These are phyloP conservation scores for Gonapodya sp. DNA, from an alignment of 192 early-diverging fungal genomes.

Conservation along the genomic window DNA sequence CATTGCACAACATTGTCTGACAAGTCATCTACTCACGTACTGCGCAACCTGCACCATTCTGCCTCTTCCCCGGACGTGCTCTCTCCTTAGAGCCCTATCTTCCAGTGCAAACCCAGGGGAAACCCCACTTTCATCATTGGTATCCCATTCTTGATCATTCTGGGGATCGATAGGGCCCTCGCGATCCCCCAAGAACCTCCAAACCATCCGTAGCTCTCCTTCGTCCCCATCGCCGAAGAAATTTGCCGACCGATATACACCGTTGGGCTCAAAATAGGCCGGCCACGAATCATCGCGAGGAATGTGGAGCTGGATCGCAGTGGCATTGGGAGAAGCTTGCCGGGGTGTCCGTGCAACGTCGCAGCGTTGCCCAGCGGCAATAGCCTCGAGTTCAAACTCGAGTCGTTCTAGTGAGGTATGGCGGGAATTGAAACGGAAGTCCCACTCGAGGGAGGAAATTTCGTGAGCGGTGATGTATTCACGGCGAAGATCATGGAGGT, in stretches of 20 bases:
- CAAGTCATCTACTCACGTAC: background rate
- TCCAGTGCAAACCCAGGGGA: too few species aligned
- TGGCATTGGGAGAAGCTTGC: background rate
- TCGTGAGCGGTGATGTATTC: background rate
- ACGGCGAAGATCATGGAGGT: background rate
- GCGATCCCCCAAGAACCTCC: background rate
- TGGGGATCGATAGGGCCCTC: background rate
- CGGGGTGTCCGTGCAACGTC: too few species aligned
- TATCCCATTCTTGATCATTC: too few species aligned
- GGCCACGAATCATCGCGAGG: background rate
- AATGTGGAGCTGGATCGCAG: background rate
- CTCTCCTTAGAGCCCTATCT: background rate
- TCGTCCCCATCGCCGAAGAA: background rate
- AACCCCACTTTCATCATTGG: too few species aligned
- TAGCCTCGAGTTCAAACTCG: background rate
- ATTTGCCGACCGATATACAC: background rate
- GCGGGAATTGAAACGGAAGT: background rate
- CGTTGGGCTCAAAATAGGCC: background rate
- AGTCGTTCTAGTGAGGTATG: background rate
- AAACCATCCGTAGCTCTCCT: background rate
- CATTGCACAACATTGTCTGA: background rate
- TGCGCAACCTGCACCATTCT: background rate
- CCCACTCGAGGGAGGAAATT: background rate
- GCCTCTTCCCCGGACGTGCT: background rate
- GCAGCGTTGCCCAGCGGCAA: background rate